Base-by-base conservation (phyloP, 148 eudicot genomes). In the Beta vulgaris region DNA sequence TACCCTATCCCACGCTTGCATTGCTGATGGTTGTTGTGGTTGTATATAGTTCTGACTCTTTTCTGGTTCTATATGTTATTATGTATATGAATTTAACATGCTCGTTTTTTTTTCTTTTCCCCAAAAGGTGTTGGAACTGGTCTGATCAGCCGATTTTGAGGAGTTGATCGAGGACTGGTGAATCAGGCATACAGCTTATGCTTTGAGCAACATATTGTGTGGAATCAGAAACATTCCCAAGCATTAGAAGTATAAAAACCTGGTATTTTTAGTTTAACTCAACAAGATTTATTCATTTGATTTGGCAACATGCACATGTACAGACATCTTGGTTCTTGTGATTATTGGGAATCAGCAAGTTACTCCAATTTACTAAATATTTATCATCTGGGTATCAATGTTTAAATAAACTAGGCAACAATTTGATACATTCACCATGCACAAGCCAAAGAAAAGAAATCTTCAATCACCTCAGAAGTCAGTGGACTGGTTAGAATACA, bases 401-500 rank as follows among this genome's bases (percentile, higher is more conserved):
- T 29, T 29, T 73, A 31, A 46, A 61, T 73, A 77, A 62, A 40
- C n/a, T 29, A 67, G 74, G 39, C 31, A 59, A 21, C 71, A 21
- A 55, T 73, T 73, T 72, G 59, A 76, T 44, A 73, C 69, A 57
- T 53, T 59, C 76, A 55, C 48, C 76, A 86, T 86, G 92, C 87
- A 80, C 72, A 86, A 77, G 79, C 82, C 86, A 71, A 86, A 83
- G 81, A 82, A 81, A 80, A 77, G 53, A 34, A 81, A 69, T 35
- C 54, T 37, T 69, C 71, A 66, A 40, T 68, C 82, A n/a, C 69
- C 80, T 14, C 70, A 79, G 68, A 83, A 73, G 68, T 43, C 73
- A 13, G 74, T 53, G 67, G 84, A 75, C 76, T 80, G 88, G 85
- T 74, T 86, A 39, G 60, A 75, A 29, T 76, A 75, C 72, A 16